Conservation (phyloP, 225 moss, liverwort and hornwort genomes). For the Thuidium tamariscinum region DNA sequence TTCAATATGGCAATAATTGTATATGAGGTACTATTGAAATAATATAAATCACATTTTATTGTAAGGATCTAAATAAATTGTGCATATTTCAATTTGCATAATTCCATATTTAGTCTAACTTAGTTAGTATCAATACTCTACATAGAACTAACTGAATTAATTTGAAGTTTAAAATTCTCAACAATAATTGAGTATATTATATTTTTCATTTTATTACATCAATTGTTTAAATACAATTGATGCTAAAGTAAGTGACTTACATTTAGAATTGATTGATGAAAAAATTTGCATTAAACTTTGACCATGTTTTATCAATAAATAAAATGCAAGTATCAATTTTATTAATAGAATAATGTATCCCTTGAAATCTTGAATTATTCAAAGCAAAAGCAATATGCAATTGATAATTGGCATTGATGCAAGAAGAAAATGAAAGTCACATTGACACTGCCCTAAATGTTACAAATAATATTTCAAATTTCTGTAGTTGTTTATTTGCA, state of each 20-base stretch:
- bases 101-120: not conserved
- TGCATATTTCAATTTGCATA: not conserved
- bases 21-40: too few species aligned
- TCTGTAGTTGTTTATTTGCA: not conserved
- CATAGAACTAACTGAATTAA: too few species aligned
- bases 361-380: not conserved
- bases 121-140: not conserved
- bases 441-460: not conserved
- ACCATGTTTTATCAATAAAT: not conserved
- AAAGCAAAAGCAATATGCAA: not conserved
- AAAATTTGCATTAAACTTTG: too few species aligned
- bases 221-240: not conserved
- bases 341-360: not conserved
- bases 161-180: not conserved
- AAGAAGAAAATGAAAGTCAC: not conserved
- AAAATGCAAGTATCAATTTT: not conserved
- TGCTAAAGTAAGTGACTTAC: too few species aligned
- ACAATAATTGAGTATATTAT: fast-evolving
- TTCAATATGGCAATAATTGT: not conserved
- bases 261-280: not conserved
- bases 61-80: not conserved
- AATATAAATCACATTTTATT: not conserved
- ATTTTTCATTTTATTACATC: too few species aligned
- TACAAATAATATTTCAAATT: not conserved
- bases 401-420: conserved; percentile 10